Evolutionary conservation across 2,329 filamentous ascomycete genomes (phyloP).

Genomic region (Colletotrichum lentis): DNA sequence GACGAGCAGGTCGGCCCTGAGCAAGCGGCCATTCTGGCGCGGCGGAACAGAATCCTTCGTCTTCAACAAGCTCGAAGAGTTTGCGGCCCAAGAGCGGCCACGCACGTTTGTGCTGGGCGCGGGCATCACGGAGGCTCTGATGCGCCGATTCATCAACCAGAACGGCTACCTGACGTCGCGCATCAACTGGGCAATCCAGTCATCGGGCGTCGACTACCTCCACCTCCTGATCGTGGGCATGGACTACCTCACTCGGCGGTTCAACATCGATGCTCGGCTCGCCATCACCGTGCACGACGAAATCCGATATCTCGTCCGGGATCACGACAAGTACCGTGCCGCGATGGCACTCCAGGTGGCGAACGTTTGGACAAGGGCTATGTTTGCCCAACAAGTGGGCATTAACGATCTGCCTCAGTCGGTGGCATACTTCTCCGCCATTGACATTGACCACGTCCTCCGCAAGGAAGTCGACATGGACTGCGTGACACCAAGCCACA

Average conservation of each 20-base stretch:
- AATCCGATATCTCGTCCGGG: constrained; percentile 89
- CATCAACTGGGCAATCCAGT: constrained; percentile 99
- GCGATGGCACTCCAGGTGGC: constrained; percentile 93
- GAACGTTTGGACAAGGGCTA: constrained; percentile 95
- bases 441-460: constrained; percentile 95
- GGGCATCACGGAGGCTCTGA: constrained; percentile 94
- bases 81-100: constrained; percentile 91
- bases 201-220: constrained; percentile 94
- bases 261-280: constrained; percentile 83
- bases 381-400: constrained; percentile 96
- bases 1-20: constrained; percentile 75
- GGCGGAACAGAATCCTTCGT: constrained; percentile 97
- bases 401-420: constrained; percentile 94
- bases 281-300: constrained; percentile 97
- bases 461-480: constrained; percentile 99
- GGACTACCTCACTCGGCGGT: constrained; percentile 90
- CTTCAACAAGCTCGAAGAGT: constrained; percentile 97
- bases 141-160: constrained; percentile 85
- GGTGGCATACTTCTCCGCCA: constrained; percentile 93
- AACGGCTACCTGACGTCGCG: constrained; percentile 93
- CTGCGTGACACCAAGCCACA: constrained; percentile 90
- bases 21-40: constrained; percentile 86
- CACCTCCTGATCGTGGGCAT: constrained; percentile 92
- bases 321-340: constrained; percentile 84
- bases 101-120: constrained; percentile 92